phyloP scores from a whole-genome alignment of 441 rosid genomes.

The Cnidoscolus chayamansa region DNA sequence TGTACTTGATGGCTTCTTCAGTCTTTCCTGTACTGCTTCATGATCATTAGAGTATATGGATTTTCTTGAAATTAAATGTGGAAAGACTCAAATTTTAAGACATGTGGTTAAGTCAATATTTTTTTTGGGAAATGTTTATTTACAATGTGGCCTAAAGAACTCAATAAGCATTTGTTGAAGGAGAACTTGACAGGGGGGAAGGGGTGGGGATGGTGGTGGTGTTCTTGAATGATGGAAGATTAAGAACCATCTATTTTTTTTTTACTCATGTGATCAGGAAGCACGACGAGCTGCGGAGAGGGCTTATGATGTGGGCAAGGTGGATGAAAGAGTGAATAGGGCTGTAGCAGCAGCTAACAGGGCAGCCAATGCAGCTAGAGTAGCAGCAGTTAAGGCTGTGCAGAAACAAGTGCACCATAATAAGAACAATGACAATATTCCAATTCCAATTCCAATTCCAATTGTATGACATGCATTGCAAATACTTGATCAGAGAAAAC shows the following conservation, averaged over 20 bases:
- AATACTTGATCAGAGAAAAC: constrained; percentile 8
- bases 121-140: background rate
- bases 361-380: constrained; percentile 88
- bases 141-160: background rate
- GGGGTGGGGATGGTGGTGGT: too few relatives aligned
- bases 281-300: constrained; percentile 74
- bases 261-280: constrained; percentile 43
- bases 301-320: constrained; percentile 82
- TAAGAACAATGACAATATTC: constrained; percentile 39
- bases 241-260: background rate
- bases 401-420: constrained; percentile 63
- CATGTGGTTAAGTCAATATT: too few relatives aligned
- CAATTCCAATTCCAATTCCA: constrained; percentile 54
- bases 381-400: constrained; percentile 76
- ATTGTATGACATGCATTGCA: constrained; percentile 35
- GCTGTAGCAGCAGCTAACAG: constrained; percentile 82
- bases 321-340: constrained; percentile 81
- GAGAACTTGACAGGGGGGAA: background rate
- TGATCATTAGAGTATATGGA: background rate
- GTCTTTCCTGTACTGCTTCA: background rate
- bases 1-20: background rate
- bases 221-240: background rate
- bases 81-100: background rate
- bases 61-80: background rate
- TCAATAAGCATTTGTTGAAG: background rate